Evolutionary conservation across 768 basidiomycete genomes (phyloP), one percentile per base, ranked within the genome.

Genomic region (Myochromella boudieri): DNA sequence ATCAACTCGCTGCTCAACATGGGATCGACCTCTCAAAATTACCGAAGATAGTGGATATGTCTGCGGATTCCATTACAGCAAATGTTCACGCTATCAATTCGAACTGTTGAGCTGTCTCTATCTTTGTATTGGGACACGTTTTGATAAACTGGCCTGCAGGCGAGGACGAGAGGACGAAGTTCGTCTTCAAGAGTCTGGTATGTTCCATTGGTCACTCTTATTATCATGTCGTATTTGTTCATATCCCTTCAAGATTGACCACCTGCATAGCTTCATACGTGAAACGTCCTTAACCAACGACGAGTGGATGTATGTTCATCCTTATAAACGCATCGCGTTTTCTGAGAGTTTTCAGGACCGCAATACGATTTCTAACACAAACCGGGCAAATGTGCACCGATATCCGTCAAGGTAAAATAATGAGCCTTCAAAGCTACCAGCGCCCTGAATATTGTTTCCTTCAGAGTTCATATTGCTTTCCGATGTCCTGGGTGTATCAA

Each of bases 401-500:
- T 26, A 62, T 88, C 42, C 80, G 81, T 25, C 80, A 80, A 69
- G 77, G 76, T 70, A 42, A 36, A 28, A 21, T 10, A 68, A 39
- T 39, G 18, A 34, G 11, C 10, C n/a, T 38, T 44, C n/a, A 38
- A 10, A 18, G 22, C 28, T 34, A 4, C 10, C 36, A 18, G 42
- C 29, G 6, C 32, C 34, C 38, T 15, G 9, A 8, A 27, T 1
- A 10, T 28, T 37, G 28, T 47, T 69, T 37, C 62, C 59, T 14
- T 67, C 68, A 72, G 91, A 94, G 60, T 87, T 87, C 62, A 91
- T 94, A 56, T 78, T 94, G 6, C 75, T 94, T n/a, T 91, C 88
- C 1, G 91, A 93, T 58, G 75, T 79, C 0, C 69, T 93, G 1
- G 91, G 92, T 4, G 78, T 88, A 2, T 91, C 89, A 0, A 73